Percentiles rank a stretch among this genome's conserved stretches.
Conservation (phyloP, 257 asterid species). For the Jaltomata sinuosa region DNA sequence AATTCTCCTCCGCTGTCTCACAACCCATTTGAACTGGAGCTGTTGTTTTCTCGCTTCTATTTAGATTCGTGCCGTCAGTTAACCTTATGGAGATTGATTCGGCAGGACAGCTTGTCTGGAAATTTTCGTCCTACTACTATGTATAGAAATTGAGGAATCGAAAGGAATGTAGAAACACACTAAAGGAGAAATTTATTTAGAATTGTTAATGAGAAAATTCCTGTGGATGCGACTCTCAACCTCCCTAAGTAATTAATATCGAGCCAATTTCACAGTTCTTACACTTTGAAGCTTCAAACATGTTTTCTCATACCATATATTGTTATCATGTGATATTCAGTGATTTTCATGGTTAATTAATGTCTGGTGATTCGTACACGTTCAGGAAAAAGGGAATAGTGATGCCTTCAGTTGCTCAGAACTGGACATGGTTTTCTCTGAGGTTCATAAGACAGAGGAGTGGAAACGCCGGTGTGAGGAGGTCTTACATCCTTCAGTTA, state of each 20-base stretch:
- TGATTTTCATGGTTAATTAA: not conserved
- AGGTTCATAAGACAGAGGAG: constrained; percentile 44
- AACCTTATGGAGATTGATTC: not conserved
- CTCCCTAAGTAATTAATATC: not conserved
- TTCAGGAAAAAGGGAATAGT: constrained; percentile 65
- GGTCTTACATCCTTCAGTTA: constrained; percentile 34
- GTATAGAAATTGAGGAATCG: not conserved
- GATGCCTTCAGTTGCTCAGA: constrained; percentile 68
- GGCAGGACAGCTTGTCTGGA: not conserved
- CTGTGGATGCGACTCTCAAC: not conserved
- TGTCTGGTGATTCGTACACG: constrained; percentile 9
- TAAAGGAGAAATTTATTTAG: not conserved
- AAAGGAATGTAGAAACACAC: not conserved
- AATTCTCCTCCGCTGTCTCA: not conserved
- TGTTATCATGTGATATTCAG: not conserved
- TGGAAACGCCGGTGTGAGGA: constrained; percentile 53
- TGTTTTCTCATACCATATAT: not conserved
- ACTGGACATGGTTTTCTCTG: constrained; percentile 51
- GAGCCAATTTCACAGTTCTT: not conserved
- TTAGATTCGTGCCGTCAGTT: not conserved
- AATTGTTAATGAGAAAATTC: not conserved
- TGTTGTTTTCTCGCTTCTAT: not conserved
- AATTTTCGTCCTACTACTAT: not conserved
- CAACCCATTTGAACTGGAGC: not conserved
- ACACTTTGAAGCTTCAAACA: not conserved